Base-by-base conservation (phyloP, 2,329 filamentous ascomycete genomes). In the Fusarium sororula region DNA sequence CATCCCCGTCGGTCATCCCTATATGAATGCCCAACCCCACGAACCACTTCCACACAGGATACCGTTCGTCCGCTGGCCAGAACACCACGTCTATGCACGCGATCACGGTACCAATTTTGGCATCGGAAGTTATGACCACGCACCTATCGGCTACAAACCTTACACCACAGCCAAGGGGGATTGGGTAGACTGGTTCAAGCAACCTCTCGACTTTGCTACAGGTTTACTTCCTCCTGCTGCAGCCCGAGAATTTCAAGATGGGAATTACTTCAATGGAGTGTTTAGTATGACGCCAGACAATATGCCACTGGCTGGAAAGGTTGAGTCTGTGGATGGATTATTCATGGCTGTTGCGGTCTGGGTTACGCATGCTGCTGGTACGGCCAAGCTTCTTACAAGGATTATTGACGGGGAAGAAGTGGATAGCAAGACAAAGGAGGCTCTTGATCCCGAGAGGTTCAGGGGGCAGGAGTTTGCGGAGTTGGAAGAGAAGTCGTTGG, bases 281-380 rank as follows among this genome's bases (percentile, higher is more conserved):
- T 78, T 78, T 44, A 78, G 76, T 1, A 78, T 78, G 75, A 78
- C 76, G 0, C 76, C 76, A 2, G 76, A 78, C 18, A 78, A 78
- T 28, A 78, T 78, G 76, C 76, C 76, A 0, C 48, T 78, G 1
- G 73, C 69, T 18, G 76, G 76, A 1, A 39, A 32, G 4, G 62
- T 74, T 0, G 3, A 18, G 3, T 76, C 73, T 1, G 28, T 75
- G 0, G 24, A 56, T 0, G 76, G 76, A 0, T 13, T 78, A 6
- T 71, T 66, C 15, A 62, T 76, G 60, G 71, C 69, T 5, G 71
- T 74, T 12, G 76, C 75, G 0, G 74, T 78, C 8, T 78, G 76
- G 76, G 73, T 78, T 0, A 78, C 76, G 0, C 76, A 78, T 18
- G 75, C 68, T 4, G 73, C 73, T 4, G 76, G 68, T 3, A 66